These are phyloP conservation scores for Salix dunnii DNA, from an alignment of 345 rosid genomes.

Conservation along the genomic window DNA sequence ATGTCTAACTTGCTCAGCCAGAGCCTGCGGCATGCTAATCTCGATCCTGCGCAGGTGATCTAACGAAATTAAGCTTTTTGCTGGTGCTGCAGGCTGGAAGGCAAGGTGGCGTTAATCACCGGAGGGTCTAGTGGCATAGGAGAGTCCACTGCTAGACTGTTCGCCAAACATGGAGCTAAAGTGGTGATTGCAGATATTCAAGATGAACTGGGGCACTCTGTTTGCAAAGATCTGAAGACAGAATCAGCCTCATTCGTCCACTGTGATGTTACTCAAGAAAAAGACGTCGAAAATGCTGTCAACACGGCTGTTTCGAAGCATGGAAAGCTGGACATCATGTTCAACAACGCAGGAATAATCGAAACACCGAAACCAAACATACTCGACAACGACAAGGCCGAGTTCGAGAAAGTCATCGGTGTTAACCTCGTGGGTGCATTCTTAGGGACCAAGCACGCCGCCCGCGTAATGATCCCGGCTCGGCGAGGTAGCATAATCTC, in stretches of 20 bases:
- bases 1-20: no score
- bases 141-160: conserved; percentile 29
- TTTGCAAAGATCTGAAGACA: neutral
- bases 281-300: neutral
- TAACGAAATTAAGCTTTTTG: no score
- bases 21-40: no score
- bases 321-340: conserved; percentile 11
- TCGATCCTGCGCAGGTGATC: no score
- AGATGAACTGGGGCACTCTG: conserved; percentile 25
- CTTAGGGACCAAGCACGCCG: conserved; percentile 13
- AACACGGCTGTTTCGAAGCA: neutral
- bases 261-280: conserved; percentile 7
- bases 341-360: conserved; percentile 7
- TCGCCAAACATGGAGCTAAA: conserved; percentile 33
- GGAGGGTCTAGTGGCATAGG: conserved; percentile 46
- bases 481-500: conserved; percentile 19
- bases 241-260: conserved; percentile 2
- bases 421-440: conserved; percentile 24
- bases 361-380: neutral
- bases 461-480: conserved; percentile 15
- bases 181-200: conserved; percentile 37
- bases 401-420: conserved; percentile 11
- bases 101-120: conserved; percentile 35
- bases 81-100: conserved; percentile 22
- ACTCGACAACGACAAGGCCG: neutral